Conservation (phyloP, 352 stramenopile genomes). For the Pythium myriotylum region DNA sequence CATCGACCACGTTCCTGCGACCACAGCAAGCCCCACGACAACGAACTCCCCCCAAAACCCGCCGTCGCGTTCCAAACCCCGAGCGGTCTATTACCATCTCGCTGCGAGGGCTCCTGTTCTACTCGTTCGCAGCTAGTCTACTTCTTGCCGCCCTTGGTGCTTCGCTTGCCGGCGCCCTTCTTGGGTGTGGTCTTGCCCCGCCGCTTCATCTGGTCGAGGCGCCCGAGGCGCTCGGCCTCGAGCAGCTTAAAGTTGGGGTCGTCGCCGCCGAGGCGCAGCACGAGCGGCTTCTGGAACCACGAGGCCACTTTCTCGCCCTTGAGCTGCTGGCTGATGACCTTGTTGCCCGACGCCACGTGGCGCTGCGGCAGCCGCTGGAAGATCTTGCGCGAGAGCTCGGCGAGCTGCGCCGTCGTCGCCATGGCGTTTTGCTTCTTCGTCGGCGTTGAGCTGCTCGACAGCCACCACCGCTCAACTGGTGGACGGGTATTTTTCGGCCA, state of each 20-base stretch:
- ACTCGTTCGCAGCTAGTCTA: neutral
- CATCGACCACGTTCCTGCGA: too few relatives aligned
- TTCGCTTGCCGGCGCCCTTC: slow-evolving; percentile 87
- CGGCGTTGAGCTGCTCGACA: too few relatives aligned
- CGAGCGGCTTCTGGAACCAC: slow-evolving; percentile 87
- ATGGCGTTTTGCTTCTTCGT: too few relatives aligned
- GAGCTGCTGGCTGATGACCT: slow-evolving; percentile 89
- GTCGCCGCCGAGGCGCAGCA: slow-evolving; percentile 72
- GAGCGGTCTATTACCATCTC: neutral
- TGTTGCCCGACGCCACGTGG: slow-evolving; percentile 81
- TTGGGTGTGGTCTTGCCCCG: slow-evolving; percentile 85
- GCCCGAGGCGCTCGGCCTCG: slow-evolving; percentile 75
- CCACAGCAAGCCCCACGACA: too few relatives aligned
- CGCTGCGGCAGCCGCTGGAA: slow-evolving; percentile 87
- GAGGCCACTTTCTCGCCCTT: slow-evolving; percentile 85
- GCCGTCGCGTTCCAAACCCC: too few relatives aligned
- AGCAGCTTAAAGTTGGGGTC: slow-evolving; percentile 87
- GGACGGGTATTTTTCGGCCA: too few relatives aligned
- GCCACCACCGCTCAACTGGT: slow-evolving; percentile 7
- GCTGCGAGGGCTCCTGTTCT: neutral
- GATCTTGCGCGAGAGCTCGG: slow-evolving; percentile 85
- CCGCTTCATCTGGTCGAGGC: slow-evolving; percentile 87
- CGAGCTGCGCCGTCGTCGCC: slow-evolving; percentile 58
- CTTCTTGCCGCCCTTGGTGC: slow-evolving; percentile 68
- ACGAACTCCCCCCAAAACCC: too few relatives aligned